Base-by-base conservation (phyloP, 78 protist species). In the Speleostelium caveatum region DNA sequence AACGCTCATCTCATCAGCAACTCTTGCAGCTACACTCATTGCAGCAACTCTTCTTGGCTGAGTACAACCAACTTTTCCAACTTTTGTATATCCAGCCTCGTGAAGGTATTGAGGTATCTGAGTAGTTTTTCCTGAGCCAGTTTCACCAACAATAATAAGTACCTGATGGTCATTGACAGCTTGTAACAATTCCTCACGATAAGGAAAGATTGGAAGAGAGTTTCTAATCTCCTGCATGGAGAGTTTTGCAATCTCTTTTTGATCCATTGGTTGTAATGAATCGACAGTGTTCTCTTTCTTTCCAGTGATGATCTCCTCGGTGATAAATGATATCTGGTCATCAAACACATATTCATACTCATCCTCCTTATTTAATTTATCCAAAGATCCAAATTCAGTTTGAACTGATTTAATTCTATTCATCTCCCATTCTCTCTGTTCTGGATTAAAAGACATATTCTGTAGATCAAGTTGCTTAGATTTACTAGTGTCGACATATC, bases 21-120 rank as follows among this genome's bases (percentile, higher is more conserved):
- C 99, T 17, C 99, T 96, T 28, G 71, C 76, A 16, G 99, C 99
- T 21, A 98, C 98, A n/a, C 95, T 71, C 97, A 96, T 95, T 19
- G 99, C 99, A 0, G 99, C 99, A 22, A 99, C 98, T 22, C 99
- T 97, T 3, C 99, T 96, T 2, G 99, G 99, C 95, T 99, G 99
- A n/a, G 93, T 96, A 76, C 98, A 96, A 14, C 97, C 98, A 17
- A 97, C 94, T 33, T 33, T 41, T 24, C 97, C 97, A 0, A 14
- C 1, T 1, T 38, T 32, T 0, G 94, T n/a, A 62, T 42, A 87
- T 16, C 97, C 99, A 6, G 67, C 96, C 78, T 97, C 99, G 1
- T 90, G 90, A 12, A 96, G 53, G 59, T 94, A 97, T 91, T 97
- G 98, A 33, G 98, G 86, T 90, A 97, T 95, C 77, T 96, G 99